phyloP scores from a whole-genome alignment of 495 filamentous ascomycete genomes.

The Neurospora sp. region DNA sequence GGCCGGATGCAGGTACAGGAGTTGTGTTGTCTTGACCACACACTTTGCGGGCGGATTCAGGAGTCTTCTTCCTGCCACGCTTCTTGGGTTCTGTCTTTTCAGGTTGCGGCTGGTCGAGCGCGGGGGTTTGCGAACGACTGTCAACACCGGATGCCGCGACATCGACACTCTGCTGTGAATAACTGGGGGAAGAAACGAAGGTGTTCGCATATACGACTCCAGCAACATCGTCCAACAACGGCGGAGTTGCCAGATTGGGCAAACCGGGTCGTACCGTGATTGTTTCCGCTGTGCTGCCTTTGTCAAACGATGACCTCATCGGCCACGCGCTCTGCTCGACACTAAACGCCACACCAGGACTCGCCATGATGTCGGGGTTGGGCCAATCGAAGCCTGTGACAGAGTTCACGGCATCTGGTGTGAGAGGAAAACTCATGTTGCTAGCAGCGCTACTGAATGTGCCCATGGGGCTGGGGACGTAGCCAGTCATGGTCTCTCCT shows the following conservation, averaged over 20 bases:
- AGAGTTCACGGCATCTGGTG: not conserved
- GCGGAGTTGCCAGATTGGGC: not conserved
- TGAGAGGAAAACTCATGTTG: not conserved
- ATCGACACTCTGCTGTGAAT: not conserved
- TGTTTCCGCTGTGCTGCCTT: not conserved
- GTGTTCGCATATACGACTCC: not conserved
- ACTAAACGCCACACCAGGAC: not conserved
- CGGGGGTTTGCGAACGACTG: not conserved
- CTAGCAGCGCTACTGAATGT: not conserved
- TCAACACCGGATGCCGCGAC: not conserved
- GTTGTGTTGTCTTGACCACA: not conserved
- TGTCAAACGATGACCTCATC: not conserved
- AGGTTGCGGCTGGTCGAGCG: not conserved
- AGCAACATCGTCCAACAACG: not conserved
- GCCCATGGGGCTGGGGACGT: not conserved
- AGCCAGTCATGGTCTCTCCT: not conserved
- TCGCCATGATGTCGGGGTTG: not conserved
- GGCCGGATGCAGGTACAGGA: not conserved
- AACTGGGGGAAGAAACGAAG: not conserved
- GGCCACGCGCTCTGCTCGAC: not conserved
- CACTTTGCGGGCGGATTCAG: not conserved
- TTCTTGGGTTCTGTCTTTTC: not conserved
- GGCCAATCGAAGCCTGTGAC: not conserved
- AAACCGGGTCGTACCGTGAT: not conserved
- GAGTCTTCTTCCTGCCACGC: not conserved